These are phyloP conservation scores for Suillus americanus DNA, from an alignment of 768 basidiomycete genomes.

Conservation along the genomic window DNA sequence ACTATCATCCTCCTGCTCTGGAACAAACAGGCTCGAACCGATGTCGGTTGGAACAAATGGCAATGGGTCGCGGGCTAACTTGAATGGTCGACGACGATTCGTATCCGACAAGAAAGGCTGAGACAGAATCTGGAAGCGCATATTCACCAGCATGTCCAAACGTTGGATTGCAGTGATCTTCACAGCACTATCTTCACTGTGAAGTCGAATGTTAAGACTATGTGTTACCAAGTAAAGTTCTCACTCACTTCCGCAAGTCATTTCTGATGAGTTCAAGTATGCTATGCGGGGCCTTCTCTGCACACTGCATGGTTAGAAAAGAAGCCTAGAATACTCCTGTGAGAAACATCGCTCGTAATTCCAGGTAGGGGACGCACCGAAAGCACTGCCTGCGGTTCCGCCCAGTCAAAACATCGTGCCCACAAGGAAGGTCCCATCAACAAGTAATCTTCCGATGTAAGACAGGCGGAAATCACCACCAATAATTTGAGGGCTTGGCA, in stretches of 20 bases:
- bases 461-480: slow-evolving; percentile 57
- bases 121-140: slow-evolving; percentile 68
- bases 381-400: slow-evolving; percentile 41
- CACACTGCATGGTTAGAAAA: slow-evolving; percentile 72
- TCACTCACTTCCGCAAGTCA: slow-evolving; percentile 53
- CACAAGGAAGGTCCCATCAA: slow-evolving; percentile 57
- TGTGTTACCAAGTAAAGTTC: slow-evolving; percentile 3
- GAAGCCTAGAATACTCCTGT: slow-evolving; percentile 41
- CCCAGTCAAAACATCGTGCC: slow-evolving; percentile 46
- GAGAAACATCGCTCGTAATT: neutral
- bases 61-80: slow-evolving; percentile 65
- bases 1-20: slow-evolving; percentile 53
- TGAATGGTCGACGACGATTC: slow-evolving; percentile 63
- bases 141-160: slow-evolving; percentile 56
- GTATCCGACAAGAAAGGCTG: slow-evolving; percentile 63
- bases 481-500: slow-evolving; percentile 57
- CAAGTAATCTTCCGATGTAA: slow-evolving; percentile 50
- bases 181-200: slow-evolving; percentile 17
- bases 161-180: slow-evolving; percentile 55
- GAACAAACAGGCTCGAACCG: slow-evolving; percentile 59
- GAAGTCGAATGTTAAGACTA: neutral
- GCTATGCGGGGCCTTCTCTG: slow-evolving; percentile 57
- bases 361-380: slow-evolving; percentile 41
- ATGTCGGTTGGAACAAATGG: slow-evolving; percentile 76
- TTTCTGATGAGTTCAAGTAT: slow-evolving; percentile 49